Conservation (phyloP, 2,329 filamentous ascomycete species). For the Bimuria novae-zelandiae region DNA sequence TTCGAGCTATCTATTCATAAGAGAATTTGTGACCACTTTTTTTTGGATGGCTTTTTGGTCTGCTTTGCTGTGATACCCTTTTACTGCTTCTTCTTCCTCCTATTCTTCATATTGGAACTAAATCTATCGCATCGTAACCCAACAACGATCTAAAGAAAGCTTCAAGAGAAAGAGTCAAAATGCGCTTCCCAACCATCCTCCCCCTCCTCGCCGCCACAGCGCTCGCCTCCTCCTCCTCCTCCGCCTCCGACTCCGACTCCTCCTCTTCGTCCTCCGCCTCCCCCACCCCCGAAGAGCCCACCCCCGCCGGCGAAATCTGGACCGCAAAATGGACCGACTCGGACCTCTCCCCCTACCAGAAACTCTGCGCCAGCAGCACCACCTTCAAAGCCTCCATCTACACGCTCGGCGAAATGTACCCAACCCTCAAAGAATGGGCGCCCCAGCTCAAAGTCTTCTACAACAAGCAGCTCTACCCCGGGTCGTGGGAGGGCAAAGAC, state of each 20-base stretch:
- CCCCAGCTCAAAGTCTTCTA: conserved; percentile 45
- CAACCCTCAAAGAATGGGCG: conserved; percentile 34
- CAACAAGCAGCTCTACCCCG: conserved; percentile 50
- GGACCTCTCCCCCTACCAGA: conserved; percentile 27
- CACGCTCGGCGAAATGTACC: conserved; percentile 40
- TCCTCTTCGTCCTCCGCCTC: conserved; percentile 16
- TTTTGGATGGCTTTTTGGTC: neutral
- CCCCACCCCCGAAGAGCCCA: conserved; percentile 26
- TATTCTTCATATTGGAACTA: neutral
- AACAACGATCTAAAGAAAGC: neutral
- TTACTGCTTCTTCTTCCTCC: neutral
- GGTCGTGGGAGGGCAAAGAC: conserved; percentile 59
- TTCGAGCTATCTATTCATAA: neutral
- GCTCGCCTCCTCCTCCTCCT: conserved; percentile 23
- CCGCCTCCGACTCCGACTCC: conserved; percentile 17
- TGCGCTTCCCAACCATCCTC: conserved; percentile 30
- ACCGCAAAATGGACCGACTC: conserved; percentile 32
- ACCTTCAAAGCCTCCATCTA: conserved; percentile 36
- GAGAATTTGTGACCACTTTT: neutral
- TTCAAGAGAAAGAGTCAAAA: conserved; percentile 10
- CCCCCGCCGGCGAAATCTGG: conserved; percentile 38
- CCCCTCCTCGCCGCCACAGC: conserved; percentile 26
- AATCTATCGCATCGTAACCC: no score
- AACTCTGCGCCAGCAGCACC: conserved; percentile 22
- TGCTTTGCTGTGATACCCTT: neutral